Evolutionary conservation across 2,329 filamentous ascomycete genomes (phyloP).

Genomic region (Talaromyces marneffei): DNA sequence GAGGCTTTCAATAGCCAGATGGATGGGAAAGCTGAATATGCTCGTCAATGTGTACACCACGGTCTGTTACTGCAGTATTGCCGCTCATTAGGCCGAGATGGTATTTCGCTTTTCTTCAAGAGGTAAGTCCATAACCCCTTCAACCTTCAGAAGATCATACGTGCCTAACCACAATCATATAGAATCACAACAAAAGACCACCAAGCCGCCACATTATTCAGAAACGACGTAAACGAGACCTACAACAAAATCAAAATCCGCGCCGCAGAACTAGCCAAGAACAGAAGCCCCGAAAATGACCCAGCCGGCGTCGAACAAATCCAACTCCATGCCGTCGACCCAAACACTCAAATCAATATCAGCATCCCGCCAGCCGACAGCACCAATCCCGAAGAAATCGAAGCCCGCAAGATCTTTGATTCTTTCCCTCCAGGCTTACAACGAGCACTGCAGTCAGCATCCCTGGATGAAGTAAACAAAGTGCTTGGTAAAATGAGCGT

Average conservation of each 20-base stretch:
- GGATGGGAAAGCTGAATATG: constrained; percentile 67
- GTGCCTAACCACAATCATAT: not conserved
- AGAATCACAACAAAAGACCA: constrained; percentile 80
- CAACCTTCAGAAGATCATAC: not conserved
- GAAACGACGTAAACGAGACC: constrained; percentile 84
- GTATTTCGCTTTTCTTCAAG: constrained; percentile 91
- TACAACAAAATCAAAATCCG: constrained; percentile 76
- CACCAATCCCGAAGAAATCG: constrained; percentile 56
- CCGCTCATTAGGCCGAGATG: constrained; percentile 78
- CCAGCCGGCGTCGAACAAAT: constrained; percentile 82
- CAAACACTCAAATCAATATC: constrained; percentile 86
- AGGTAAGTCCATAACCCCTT: constrained; percentile 45
- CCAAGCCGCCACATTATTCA: constrained; percentile 84
- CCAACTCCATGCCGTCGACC: constrained; percentile 92
- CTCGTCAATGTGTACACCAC: constrained; percentile 86
- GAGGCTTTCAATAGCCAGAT: constrained; percentile 87
- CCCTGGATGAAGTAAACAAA: constrained; percentile 79
- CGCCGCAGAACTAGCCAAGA: constrained; percentile 64
- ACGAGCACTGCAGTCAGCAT: constrained; percentile 79
- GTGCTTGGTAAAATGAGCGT: constrained; percentile 84
- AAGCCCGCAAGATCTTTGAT: constrained; percentile 72
- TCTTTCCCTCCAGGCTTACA: constrained; percentile 74
- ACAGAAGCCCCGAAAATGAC: constrained; percentile 48
- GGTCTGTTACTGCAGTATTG: constrained; percentile 92
- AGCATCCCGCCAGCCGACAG: constrained; percentile 65